phyloP scores from a whole-genome alignment of 805 yeast genomes.

The Zygotorulaspora danielsina region DNA sequence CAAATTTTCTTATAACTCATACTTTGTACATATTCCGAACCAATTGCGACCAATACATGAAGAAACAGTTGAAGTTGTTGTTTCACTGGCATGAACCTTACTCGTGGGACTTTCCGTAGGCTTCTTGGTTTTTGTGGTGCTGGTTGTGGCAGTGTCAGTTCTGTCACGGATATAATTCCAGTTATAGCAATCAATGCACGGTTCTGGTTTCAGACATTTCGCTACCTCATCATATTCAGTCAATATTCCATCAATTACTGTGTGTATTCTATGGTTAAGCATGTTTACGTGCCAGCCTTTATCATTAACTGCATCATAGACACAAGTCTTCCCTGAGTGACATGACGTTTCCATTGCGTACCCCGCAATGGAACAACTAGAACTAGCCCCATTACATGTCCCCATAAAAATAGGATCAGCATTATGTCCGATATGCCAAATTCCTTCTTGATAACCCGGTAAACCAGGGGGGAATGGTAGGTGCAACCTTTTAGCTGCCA shows the following conservation, averaged over 20 bases:
- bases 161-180: constrained; percentile 68
- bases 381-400: constrained; percentile 89
- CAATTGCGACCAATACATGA: constrained; percentile 36
- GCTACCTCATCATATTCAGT: constrained; percentile 73
- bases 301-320: constrained; percentile 85
- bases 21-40: constrained; percentile 35
- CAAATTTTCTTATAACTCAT: constrained; percentile 10
- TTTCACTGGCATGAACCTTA: background rate
- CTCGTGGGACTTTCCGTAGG: constrained; percentile 18
- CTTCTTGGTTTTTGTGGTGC: constrained; percentile 13
- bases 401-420: constrained; percentile 98
- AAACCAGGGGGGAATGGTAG: constrained; percentile 91
- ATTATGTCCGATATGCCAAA: constrained; percentile 95
- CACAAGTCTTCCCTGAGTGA: constrained; percentile 83
- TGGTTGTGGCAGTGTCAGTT: constrained; percentile 31
- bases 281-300: constrained; percentile 87
- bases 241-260: constrained; percentile 80
- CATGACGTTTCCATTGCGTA: constrained; percentile 97
- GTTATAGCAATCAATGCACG: constrained; percentile 85
- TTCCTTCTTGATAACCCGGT: constrained; percentile 68
- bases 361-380: constrained; percentile 85
- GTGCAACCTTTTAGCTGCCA: constrained; percentile 80
- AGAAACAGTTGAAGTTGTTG: constrained; percentile 21
- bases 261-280: constrained; percentile 83
- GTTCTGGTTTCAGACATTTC: constrained; percentile 64